phyloP scores from a whole-genome alignment of 2,329 filamentous ascomycete species.

The Hypoxylon sp. region DNA sequence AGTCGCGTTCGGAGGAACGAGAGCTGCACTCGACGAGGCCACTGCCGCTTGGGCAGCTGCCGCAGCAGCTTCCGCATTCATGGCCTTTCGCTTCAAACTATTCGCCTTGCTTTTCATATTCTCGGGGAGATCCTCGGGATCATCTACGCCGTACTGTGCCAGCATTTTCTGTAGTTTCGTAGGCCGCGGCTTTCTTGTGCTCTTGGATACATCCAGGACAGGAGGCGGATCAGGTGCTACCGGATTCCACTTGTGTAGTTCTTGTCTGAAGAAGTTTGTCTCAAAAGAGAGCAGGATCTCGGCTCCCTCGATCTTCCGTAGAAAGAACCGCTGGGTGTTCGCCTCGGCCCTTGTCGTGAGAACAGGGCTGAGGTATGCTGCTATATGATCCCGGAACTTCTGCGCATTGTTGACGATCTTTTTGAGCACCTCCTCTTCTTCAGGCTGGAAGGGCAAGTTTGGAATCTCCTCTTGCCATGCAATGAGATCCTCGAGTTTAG shows the following conservation, averaged over 20 bases:
- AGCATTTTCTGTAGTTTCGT: constrained; percentile 98
- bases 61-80: constrained; percentile 67
- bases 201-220: constrained; percentile 86
- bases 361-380: constrained; percentile 82
- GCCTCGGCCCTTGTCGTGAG: constrained; percentile 87
- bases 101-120: constrained; percentile 84
- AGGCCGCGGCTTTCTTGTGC: constrained; percentile 93
- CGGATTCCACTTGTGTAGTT: constrained; percentile 93
- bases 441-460: constrained; percentile 89
- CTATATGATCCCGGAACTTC: constrained; percentile 85
- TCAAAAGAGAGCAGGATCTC: constrained; percentile 92
- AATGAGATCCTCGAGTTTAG: constrained; percentile 91
- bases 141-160: constrained; percentile 86
- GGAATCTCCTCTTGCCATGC: constrained; percentile 87
- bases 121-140: constrained; percentile 90
- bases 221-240: constrained; percentile 89
- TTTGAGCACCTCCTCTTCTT: constrained; percentile 89
- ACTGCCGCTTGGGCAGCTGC: constrained; percentile 49
- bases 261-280: constrained; percentile 97
- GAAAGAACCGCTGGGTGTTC: constrained; percentile 91
- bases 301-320: constrained; percentile 96
- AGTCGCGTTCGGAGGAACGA: constrained; percentile 49
- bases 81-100: constrained; percentile 78
- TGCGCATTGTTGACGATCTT: constrained; percentile 88
- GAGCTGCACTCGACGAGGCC: constrained; percentile 32